phyloP scores from a whole-genome alignment of 768 basidiomycete genomes.

The Steccherinum ochraceum region DNA sequence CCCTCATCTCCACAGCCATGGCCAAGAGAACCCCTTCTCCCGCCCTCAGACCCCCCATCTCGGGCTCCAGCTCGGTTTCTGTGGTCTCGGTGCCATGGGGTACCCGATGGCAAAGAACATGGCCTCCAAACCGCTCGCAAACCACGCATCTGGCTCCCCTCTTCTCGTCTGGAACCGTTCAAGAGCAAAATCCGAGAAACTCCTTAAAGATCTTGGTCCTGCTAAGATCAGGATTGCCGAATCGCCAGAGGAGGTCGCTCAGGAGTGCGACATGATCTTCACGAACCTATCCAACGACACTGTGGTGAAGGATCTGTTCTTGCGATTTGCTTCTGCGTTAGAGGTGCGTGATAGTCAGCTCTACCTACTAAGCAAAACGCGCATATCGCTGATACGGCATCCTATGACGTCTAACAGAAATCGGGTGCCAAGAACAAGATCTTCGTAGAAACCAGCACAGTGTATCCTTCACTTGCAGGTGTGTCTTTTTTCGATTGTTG shows the following conservation, averaged over 20 bases:
- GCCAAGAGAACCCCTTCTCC: slow-evolving; percentile 40
- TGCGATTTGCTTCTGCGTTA: slow-evolving; percentile 51
- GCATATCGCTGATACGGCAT: not conserved
- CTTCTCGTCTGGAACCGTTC: slow-evolving; percentile 78
- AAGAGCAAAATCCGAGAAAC: slow-evolving; percentile 48
- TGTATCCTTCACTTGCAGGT: slow-evolving; percentile 28
- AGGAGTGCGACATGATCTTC: slow-evolving; percentile 68
- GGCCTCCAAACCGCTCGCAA: slow-evolving; percentile 38
- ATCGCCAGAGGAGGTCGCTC: slow-evolving; percentile 50
- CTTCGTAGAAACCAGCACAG: slow-evolving; percentile 84
- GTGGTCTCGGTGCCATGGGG: slow-evolving; percentile 63
- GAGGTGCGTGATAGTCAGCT: slow-evolving; percentile 31
- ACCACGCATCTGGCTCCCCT: slow-evolving; percentile 33
- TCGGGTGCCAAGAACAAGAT: slow-evolving; percentile 44
- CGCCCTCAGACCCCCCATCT: slow-evolving; percentile 48
- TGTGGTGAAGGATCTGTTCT: slow-evolving; percentile 58
- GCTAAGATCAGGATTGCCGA: slow-evolving; percentile 50
- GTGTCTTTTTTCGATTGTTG: not conserved
- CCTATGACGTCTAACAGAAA: not conserved
- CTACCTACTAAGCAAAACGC: not conserved
- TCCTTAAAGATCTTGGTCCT: slow-evolving; percentile 49
- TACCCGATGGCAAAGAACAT: slow-evolving; percentile 76
- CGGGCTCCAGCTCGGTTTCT: slow-evolving; percentile 39
- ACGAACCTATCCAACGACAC: slow-evolving; percentile 70
- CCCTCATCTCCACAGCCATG: not conserved